Evolutionary conservation across 805 yeast species (phyloP).

Genomic region (Wickerhamiella spandovensis): DNA sequence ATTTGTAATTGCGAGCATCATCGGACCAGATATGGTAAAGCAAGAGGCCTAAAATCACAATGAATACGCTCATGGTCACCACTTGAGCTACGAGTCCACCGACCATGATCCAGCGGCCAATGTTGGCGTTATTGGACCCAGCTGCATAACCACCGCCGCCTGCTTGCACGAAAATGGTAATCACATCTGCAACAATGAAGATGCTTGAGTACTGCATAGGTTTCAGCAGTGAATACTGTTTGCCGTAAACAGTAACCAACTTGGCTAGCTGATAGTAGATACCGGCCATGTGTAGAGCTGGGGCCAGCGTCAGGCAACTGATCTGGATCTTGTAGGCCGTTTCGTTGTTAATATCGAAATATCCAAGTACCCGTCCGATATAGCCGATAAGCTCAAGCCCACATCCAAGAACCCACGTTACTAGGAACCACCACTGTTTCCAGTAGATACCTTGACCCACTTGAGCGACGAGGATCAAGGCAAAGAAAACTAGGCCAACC

Average conservation of each 20-base stretch:
- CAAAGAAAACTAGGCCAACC: constrained; percentile 43
- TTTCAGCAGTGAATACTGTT: constrained; percentile 33
- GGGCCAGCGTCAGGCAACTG: constrained; percentile 59
- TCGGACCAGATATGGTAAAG: constrained; percentile 6
- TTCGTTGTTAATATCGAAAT: constrained; percentile 23
- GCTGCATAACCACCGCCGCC: constrained; percentile 61
- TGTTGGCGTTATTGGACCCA: constrained; percentile 23
- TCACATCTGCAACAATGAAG: constrained; percentile 52
- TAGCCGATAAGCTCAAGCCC: constrained; percentile 58
- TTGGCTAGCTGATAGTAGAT: constrained; percentile 61
- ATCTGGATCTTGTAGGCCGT: constrained; percentile 48
- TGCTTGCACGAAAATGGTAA: constrained; percentile 55
- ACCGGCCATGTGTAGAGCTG: constrained; percentile 77
- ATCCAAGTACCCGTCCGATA: constrained; percentile 41
- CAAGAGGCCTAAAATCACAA: constrained; percentile 36
- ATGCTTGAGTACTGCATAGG: constrained; percentile 52
- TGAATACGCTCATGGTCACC: constrained; percentile 48
- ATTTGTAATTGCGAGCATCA: constrained; percentile 9
- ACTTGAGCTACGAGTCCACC: constrained; percentile 74
- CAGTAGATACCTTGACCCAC: constrained; percentile 31
- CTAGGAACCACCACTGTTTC: constrained; percentile 54
- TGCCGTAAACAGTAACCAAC: constrained; percentile 48
- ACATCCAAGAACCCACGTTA: constrained; percentile 41
- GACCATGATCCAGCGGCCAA: constrained; percentile 55
- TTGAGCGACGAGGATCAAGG: constrained; percentile 33